These are phyloP conservation scores for Waltergamsia citrina DNA, from an alignment of 2,329 filamentous ascomycete genomes.

Conservation along the genomic window DNA sequence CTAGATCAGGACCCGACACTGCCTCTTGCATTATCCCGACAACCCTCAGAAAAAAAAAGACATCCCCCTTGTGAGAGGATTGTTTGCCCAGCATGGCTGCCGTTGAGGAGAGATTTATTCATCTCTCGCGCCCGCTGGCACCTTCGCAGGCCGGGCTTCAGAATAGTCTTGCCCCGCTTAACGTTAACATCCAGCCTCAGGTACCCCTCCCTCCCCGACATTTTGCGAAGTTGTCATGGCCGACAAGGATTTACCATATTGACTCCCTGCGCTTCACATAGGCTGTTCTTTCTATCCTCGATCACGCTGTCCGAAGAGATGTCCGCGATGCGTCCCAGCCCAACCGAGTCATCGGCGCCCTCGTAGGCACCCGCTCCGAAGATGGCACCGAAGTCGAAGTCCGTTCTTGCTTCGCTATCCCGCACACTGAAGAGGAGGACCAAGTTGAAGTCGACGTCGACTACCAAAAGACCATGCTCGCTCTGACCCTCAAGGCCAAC, in stretches of 20 bases:
- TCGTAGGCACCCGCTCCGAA: constrained; percentile 87
- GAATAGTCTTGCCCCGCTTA: constrained; percentile 81
- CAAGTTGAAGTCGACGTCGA: constrained; percentile 99
- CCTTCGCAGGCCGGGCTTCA: constrained; percentile 71
- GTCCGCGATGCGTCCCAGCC: constrained; percentile 61
- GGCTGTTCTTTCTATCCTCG: constrained; percentile 70
- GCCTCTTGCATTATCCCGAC: not conserved
- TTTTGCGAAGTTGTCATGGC: too few relatives aligned
- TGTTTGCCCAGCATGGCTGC: constrained; percentile 63
- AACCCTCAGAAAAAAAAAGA: constrained; percentile 5
- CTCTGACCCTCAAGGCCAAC: constrained; percentile 85
- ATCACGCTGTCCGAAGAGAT: constrained; percentile 89
- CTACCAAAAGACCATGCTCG: constrained; percentile 99
- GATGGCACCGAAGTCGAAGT: constrained; percentile 97
- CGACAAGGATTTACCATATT: not conserved
- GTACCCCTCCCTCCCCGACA: constrained; percentile 40
- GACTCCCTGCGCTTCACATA: constrained; percentile 27
- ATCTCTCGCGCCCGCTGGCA: constrained; percentile 86
- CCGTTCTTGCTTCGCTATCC: constrained; percentile 92
- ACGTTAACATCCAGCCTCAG: constrained; percentile 92
- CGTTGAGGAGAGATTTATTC: constrained; percentile 77
- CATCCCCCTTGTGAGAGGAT: too few relatives aligned
- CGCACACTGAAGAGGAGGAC: constrained; percentile 95
- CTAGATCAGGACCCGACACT: not conserved
- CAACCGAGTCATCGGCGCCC: constrained; percentile 91